A percentile compares a stretch with the other conserved stretches of the same genome.
These are phyloP conservation scores for Gyromitra esculenta DNA, from an alignment of 2,329 filamentous ascomycete species.

Conservation along the genomic window DNA sequence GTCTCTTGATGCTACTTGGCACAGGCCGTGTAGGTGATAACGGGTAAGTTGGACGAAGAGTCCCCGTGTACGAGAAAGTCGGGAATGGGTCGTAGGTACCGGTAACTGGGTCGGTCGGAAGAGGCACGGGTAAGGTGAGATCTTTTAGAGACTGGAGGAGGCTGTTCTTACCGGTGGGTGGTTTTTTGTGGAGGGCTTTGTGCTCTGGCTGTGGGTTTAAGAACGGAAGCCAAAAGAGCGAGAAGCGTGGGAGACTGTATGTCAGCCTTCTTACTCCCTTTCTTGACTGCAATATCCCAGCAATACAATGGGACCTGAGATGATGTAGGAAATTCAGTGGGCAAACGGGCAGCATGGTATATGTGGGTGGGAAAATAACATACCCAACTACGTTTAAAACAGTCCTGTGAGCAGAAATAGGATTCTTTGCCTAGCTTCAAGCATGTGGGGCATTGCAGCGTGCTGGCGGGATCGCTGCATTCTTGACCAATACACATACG, in stretches of 20 bases:
- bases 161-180: slow-evolving; percentile 72
- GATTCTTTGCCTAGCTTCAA: slow-evolving; percentile 86
- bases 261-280: slow-evolving; percentile 27
- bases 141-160: slow-evolving; percentile 81
- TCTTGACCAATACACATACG: slow-evolving; percentile 77
- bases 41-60: slow-evolving; percentile 85
- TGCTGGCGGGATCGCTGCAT: slow-evolving; percentile 85
- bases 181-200: slow-evolving; percentile 84
- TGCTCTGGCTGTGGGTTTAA: slow-evolving; percentile 72
- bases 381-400: slow-evolving; percentile 99
- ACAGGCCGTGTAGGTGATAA: slow-evolving; percentile 77
- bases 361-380: slow-evolving; percentile 59
- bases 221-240: slow-evolving; percentile 24
- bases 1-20: slow-evolving; percentile 80
- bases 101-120: slow-evolving; percentile 76
- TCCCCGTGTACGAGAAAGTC: slow-evolving; percentile 81
- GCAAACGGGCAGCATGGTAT: background rate
- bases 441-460: slow-evolving; percentile 93
- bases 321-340: slow-evolving; percentile 7
- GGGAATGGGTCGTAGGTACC: slow-evolving; percentile 93
- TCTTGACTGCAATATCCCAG: background rate
- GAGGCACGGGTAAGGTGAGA: slow-evolving; percentile 76
- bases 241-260: slow-evolving; percentile 26
- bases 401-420: slow-evolving; percentile 98
- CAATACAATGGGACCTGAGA: background rate